Conservation (phyloP, 768 basidiomycete genomes). For the Naganishia onofrii region DNA sequence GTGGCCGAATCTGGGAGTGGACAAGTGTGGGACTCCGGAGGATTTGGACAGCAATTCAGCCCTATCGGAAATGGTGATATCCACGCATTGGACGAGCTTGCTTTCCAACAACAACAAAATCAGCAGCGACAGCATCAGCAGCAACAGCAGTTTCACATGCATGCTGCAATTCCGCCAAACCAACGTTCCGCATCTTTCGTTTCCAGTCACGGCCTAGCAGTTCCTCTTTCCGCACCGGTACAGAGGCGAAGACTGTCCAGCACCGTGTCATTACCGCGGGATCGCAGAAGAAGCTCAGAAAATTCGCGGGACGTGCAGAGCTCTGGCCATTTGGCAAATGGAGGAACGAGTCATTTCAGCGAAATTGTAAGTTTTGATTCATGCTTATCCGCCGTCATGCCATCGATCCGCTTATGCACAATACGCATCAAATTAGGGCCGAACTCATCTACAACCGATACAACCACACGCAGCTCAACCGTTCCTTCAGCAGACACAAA, state of each 20-base stretch:
- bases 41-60: conserved; percentile 1
- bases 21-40: background rate
- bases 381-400: background rate
- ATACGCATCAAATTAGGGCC: background rate
- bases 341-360: background rate
- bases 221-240: conserved; percentile 8
- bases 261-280: conserved; percentile 3
- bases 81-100: background rate
- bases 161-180: background rate
- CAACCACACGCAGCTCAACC: background rate
- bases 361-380: background rate
- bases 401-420: too few species aligned
- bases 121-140: background rate
- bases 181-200: background rate
- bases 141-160: background rate
- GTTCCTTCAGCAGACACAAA: conserved; percentile 1
- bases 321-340: background rate
- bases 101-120: background rate
- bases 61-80: background rate
- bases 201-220: background rate
- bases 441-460: background rate
- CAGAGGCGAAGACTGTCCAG: conserved; percentile 7
- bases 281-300: conserved; percentile 13
- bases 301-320: background rate
- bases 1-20: background rate